Conservation (phyloP, 2,329 filamentous ascomycete species). For the Monilinia fructicola region DNA sequence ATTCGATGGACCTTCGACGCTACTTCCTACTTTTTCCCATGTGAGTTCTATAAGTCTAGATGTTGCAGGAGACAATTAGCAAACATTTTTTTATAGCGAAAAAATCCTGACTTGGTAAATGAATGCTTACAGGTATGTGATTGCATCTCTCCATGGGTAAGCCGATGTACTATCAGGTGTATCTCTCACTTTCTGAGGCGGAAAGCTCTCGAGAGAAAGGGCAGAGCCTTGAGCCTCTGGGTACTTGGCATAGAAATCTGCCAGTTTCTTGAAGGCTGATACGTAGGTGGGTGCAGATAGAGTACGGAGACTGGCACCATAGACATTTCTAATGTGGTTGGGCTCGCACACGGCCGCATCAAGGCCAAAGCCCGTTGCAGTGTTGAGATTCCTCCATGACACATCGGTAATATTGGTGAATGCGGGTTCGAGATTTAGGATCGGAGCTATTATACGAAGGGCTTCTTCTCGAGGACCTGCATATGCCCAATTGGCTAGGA, state of each 20-base stretch:
- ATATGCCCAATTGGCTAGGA: too few relatives aligned
- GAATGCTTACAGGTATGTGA: not conserved
- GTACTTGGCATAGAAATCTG: not conserved
- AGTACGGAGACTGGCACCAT: too few relatives aligned
- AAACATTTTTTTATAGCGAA: not conserved
- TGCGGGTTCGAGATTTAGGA: too few relatives aligned
- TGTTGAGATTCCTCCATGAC: too few relatives aligned
- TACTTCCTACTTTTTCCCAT: too few relatives aligned
- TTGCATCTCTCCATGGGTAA: not conserved
- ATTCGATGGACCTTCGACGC: not conserved
- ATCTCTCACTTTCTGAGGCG: not conserved
- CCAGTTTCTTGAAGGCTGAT: not conserved
- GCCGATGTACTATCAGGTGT: not conserved
- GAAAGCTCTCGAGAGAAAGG: not conserved
- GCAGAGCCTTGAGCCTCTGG: not conserved
- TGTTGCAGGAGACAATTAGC: not conserved
- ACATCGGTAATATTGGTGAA: too few relatives aligned
- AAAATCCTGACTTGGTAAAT: not conserved
- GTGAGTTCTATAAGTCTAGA: not conserved
- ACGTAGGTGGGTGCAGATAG: not conserved
- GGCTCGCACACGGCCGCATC: too few relatives aligned
- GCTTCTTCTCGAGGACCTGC: too few relatives aligned
- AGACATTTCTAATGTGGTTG: too few relatives aligned
- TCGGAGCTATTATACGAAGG: too few relatives aligned
- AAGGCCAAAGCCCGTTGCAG: too few relatives aligned